phyloP scores from a whole-genome alignment of 2,329 filamentous ascomycete species.

The Alternaria brassicicola region DNA sequence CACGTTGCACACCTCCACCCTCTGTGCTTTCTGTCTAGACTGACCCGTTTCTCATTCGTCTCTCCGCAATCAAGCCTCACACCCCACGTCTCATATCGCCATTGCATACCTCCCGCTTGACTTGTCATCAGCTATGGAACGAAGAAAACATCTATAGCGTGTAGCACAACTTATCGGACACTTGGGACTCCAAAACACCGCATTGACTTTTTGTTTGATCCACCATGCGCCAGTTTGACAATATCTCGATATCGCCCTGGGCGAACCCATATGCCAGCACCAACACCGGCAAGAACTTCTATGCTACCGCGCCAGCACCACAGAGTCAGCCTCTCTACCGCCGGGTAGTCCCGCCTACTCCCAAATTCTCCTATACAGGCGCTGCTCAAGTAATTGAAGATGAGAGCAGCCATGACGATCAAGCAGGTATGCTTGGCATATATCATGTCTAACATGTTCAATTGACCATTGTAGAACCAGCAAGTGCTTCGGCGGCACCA shows the following conservation, averaged over 20 bases:
- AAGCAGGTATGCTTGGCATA: constrained; percentile 24
- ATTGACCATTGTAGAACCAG: constrained; percentile 32
- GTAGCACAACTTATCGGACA: constrained; percentile 39
- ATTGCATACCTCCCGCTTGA: constrained; percentile 37
- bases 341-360: constrained; percentile 31
- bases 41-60: constrained; percentile 41
- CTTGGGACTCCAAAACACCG: constrained; percentile 26
- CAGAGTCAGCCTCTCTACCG: constrained; percentile 28
- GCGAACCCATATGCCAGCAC: constrained; percentile 34
- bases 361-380: constrained; percentile 33
- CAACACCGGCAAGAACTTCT: constrained; percentile 24
- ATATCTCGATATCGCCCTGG: constrained; percentile 46
- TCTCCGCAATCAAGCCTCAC: constrained; percentile 41
- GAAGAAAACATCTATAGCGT: constrained; percentile 36
- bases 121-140: constrained; percentile 43
- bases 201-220: constrained; percentile 27
- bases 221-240: constrained; percentile 41
- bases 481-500: constrained; percentile 24
- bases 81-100: constrained; percentile 46
- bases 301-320: constrained; percentile 17
- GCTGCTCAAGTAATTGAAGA: constrained; percentile 31
- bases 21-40: constrained; percentile 32
- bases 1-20: constrained; percentile 32
- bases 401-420: constrained; percentile 16
- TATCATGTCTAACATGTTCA: constrained; percentile 3